Conservation (phyloP, 805 yeast species). For the Wickerhamiella siamensis region DNA sequence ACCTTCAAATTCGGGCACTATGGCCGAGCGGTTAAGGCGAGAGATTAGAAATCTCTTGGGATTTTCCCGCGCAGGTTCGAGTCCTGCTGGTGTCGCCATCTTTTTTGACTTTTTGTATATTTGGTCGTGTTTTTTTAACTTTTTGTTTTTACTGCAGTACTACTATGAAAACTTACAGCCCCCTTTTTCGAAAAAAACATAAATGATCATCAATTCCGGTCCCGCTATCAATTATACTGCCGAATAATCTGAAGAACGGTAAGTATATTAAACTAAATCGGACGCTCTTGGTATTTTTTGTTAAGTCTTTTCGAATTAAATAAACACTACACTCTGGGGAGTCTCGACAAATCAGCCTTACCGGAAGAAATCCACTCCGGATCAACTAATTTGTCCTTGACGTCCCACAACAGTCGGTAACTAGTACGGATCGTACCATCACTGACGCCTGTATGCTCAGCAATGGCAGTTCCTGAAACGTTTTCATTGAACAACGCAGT, state of each 20-base stretch:
- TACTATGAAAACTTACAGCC: no score
- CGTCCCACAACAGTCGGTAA: slow-evolving; percentile 67
- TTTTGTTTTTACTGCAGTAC: no score
- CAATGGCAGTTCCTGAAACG: slow-evolving; percentile 62
- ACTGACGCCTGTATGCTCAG: slow-evolving; percentile 88
- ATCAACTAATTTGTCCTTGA: slow-evolving; percentile 57
- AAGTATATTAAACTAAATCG: no score
- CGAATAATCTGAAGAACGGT: no score
- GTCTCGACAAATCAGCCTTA: slow-evolving; percentile 38
- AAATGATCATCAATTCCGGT: no score
- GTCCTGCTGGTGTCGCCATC: slow-evolving; percentile 14
- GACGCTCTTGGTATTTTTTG: no score
- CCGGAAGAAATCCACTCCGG: slow-evolving; percentile 63
- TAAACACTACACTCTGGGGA: slow-evolving; percentile 23
- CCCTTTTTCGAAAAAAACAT: no score
- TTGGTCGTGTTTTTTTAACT: background rate
- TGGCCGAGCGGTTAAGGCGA: slow-evolving; percentile 17
- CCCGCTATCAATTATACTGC: no score
- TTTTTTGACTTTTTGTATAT: background rate
- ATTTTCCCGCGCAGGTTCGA: slow-evolving; percentile 16
- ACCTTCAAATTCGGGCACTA: slow-evolving; percentile 8
- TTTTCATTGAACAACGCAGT: slow-evolving; percentile 73
- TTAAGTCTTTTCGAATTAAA: no score
- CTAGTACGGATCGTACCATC: slow-evolving; percentile 95
- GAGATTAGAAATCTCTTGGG: slow-evolving; percentile 16